Conservation (phyloP, 257 asterid species). For the Nicotiana noctiflora region DNA sequence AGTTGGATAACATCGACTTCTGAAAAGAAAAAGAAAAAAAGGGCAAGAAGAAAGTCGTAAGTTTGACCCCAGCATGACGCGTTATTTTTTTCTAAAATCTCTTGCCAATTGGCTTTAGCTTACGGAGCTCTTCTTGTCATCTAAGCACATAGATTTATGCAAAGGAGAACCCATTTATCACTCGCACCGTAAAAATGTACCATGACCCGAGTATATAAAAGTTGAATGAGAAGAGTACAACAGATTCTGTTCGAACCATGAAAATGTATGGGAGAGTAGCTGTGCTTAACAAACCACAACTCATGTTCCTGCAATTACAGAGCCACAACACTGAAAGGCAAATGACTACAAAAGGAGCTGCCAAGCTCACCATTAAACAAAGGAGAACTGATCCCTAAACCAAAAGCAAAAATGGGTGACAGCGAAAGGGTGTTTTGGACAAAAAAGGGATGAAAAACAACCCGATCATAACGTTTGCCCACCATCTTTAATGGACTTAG, state of each 20-base stretch:
- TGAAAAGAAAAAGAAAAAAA: too few species aligned
- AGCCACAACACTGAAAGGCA: neutral
- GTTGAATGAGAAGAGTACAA: too few species aligned
- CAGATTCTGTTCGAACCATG: neutral
- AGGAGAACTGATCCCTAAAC: neutral
- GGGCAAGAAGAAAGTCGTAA: slow-evolving; percentile 87
- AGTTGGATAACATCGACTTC: neutral
- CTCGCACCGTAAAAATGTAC: neutral
- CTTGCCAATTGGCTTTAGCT: neutral
- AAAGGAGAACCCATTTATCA: neutral
- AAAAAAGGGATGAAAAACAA: neutral
- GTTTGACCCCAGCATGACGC: slow-evolving; percentile 98
- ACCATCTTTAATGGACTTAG: slow-evolving; percentile 14
- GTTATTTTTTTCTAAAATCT: neutral
- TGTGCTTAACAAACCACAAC: neutral
- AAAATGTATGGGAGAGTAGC: neutral
- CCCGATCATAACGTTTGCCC: neutral
- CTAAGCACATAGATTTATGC: neutral
- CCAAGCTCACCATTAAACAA: neutral
- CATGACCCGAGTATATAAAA: neutral
- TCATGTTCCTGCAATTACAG: slow-evolving; percentile 2
- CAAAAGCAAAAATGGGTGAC: neutral
- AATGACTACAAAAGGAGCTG: neutral
- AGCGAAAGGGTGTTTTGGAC: neutral
- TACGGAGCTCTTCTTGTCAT: neutral